These are phyloP conservation scores for Poa annua DNA, from an alignment of 176 grass and related monocot genomes.

Conservation along the genomic window DNA sequence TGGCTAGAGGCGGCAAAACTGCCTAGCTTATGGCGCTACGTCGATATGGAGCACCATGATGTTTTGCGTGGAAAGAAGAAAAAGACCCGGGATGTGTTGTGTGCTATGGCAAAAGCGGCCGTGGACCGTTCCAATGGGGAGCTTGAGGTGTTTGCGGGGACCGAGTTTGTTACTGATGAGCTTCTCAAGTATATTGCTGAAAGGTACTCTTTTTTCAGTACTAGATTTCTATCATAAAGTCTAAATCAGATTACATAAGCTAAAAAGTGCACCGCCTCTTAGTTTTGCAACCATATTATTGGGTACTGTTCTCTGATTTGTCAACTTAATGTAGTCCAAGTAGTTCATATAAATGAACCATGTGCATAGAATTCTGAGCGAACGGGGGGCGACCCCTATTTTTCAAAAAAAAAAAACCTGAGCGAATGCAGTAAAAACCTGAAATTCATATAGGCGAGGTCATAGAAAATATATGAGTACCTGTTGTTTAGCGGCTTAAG, in stretches of 20 bases:
- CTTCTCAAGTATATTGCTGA: slow-evolving; percentile 25
- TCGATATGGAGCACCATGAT: slow-evolving; percentile 25
- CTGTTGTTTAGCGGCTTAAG: neutral
- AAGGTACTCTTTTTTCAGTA: slow-evolving; percentile 23
- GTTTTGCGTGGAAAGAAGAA: slow-evolving; percentile 25
- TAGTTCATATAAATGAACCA: slow-evolving; percentile 4
- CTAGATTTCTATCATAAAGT: neutral
- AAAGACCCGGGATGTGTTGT: neutral
- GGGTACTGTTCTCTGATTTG: neutral
- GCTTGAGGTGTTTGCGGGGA: slow-evolving; percentile 21
- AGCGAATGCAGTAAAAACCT: neutral
- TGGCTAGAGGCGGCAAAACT: slow-evolving; percentile 18
- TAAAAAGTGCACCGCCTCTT: neutral
- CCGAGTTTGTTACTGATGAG: neutral
- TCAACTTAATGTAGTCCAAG: neutral
- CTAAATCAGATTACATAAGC: neutral
- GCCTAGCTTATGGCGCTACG: slow-evolving; percentile 1
- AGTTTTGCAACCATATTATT: neutral
- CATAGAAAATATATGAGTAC: neutral
- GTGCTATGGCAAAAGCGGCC: slow-evolving; percentile 14
- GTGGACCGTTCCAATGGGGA: slow-evolving; percentile 10
- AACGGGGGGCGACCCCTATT: no score
- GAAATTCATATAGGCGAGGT: neutral
- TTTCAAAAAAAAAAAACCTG: neutral
- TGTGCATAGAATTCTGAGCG: neutral